These are phyloP conservation scores for Penicillium brevicompactum DNA, from an alignment of 2,329 filamentous ascomycete species.

Conservation along the genomic window DNA sequence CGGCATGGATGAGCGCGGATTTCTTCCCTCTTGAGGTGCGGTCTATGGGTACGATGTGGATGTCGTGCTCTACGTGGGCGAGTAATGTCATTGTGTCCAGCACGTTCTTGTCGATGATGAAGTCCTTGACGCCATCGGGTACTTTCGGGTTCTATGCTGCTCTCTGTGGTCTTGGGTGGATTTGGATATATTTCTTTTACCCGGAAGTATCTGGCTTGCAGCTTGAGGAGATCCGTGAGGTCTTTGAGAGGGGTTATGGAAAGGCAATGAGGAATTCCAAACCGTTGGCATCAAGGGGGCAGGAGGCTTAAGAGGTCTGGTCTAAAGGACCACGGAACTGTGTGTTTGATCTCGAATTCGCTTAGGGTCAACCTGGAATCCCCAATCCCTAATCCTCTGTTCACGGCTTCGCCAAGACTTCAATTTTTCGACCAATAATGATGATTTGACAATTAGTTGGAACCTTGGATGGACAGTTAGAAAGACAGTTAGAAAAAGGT, in stretches of 20 bases:
- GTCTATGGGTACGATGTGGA: slow-evolving; percentile 51
- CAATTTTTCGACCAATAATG: too few species aligned
- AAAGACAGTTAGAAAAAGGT: too few species aligned
- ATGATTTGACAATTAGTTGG: too few species aligned
- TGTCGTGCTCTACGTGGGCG: slow-evolving; percentile 43
- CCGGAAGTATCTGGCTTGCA: not conserved
- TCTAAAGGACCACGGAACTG: too few species aligned
- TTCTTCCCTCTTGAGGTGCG: slow-evolving; percentile 53
- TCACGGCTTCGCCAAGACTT: too few species aligned
- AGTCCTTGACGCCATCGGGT: slow-evolving; percentile 9
- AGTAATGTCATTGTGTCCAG: slow-evolving; percentile 12
- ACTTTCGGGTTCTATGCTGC: slow-evolving; percentile 15
- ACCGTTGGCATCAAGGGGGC: too few species aligned
- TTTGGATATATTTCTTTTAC: not conserved
- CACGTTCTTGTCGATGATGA: slow-evolving; percentile 12
- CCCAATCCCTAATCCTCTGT: too few species aligned
- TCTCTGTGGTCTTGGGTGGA: slow-evolving; percentile 10
- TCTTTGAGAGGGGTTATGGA: not conserved
- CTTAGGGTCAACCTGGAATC: too few species aligned
- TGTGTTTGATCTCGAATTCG: too few species aligned
- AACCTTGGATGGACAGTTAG: too few species aligned
- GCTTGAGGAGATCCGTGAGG: not conserved
- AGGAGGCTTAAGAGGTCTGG: too few species aligned
- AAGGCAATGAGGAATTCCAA: not conserved
- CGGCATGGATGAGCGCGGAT: slow-evolving; percentile 51